Conservation (phyloP, 257 asterid genomes). For the Striga asiatica region DNA sequence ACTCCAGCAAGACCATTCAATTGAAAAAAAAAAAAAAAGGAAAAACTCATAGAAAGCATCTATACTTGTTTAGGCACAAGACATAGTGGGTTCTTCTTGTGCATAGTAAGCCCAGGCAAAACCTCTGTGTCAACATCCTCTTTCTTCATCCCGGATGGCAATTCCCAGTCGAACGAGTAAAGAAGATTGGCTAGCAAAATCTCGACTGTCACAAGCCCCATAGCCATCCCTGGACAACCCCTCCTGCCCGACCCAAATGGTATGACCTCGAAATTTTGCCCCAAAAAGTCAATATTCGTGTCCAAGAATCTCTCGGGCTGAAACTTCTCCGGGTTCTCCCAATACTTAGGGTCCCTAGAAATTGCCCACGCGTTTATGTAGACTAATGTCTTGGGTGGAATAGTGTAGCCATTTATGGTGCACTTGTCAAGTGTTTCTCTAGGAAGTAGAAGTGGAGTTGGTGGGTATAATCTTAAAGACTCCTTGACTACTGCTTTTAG, state of each 20-base stretch:
- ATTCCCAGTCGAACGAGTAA: constrained; percentile 28
- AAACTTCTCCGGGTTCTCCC: constrained; percentile 30
- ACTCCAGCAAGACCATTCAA: too few relatives aligned
- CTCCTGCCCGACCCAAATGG: constrained; percentile 43
- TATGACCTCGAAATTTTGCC: constrained; percentile 26
- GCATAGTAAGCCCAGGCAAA: constrained; percentile 39
- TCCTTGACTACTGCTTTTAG: constrained; percentile 36
- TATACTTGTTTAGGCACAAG: constrained; percentile 24
- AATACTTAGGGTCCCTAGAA: constrained; percentile 32
- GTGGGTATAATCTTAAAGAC: constrained; percentile 30
- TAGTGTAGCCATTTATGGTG: constrained; percentile 19
- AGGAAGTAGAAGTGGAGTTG: constrained; percentile 32
- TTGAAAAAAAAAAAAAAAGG: too few relatives aligned
- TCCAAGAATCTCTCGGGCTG: constrained; percentile 34
- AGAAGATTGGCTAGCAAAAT: constrained; percentile 36
- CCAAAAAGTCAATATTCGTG: constrained; percentile 14
- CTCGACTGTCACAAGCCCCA: constrained; percentile 35
- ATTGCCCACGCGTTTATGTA: constrained; percentile 41
- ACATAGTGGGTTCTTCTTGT: constrained; percentile 32
- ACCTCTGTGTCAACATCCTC: constrained; percentile 29
- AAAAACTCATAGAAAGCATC: background rate
- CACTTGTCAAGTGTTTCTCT: constrained; percentile 21
- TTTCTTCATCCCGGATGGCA: constrained; percentile 22
- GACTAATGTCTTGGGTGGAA: constrained; percentile 28
- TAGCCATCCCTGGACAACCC: constrained; percentile 36